Evolutionary conservation across 1,284 basidiomycete species (phyloP), one percentile per base, ranked within the genome.

Genomic region (Sphagnurus paluster): DNA sequence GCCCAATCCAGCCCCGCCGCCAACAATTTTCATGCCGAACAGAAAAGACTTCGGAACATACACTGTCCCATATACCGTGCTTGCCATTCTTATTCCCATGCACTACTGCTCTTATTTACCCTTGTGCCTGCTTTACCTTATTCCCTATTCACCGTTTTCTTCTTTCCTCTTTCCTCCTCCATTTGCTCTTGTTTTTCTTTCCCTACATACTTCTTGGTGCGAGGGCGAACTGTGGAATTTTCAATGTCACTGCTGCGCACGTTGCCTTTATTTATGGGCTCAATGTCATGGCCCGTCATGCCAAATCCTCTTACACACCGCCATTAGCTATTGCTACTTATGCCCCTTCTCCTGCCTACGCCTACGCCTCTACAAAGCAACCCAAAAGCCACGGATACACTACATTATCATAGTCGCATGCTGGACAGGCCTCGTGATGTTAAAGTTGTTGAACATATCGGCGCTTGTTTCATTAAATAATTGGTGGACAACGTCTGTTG

Each of bases 351-450:
- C n/a, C n/a, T n/a, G n/a, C n/a, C n/a, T n/a, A n/a, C n/a, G n/a
- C n/a, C n/a, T n/a, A n/a, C n/a, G n/a, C n/a, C n/a, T n/a, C n/a
- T n/a, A n/a, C n/a, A n/a, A n/a, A n/a, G n/a, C n/a, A n/a, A n/a
- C n/a, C 28, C 34, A 20, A 19, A 9, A 17, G 24, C 32, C 26
- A 37, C 43, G 50, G 40, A 48, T 53, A 53, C 48, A 50, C 28
- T 55, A 54, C 42, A 28, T 45, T n/a, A n/a, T n/a, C n/a, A n/a
- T n/a, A 44, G 49, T 46, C 36, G 54, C 54, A 50, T 53, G 54
- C 51, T 50, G 51, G 54, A 34, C 54, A 53, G 35, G 51, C 51
- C 38, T 26, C 35, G n/a, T n/a, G n/a, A n/a, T n/a, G n/a, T n/a
- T 45, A 26, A 21, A 45, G 33, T 40, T 48, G 46, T 54, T 39